Evolutionary conservation across 192 early-diverging fungal species (phyloP).

Genomic region (Pilaira anomala): DNA sequence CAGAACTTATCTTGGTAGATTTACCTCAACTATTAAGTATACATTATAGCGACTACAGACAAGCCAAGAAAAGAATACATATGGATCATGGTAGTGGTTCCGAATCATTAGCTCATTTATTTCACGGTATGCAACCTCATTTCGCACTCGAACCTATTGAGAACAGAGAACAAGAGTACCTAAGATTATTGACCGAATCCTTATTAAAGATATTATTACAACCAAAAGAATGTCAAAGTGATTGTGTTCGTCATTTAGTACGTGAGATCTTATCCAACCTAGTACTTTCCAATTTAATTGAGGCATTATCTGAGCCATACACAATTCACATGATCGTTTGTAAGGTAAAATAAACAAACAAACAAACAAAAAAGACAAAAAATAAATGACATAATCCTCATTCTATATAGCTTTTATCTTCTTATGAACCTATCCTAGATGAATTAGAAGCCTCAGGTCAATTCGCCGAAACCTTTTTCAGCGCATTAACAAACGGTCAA

Average conservation of each 20-base stretch:
- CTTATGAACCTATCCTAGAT: conserved; percentile 17
- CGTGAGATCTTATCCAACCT: conserved; percentile 46
- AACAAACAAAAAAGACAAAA: background rate
- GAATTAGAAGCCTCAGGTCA: conserved; percentile 25
- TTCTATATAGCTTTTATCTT: conserved; percentile 14
- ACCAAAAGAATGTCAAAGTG: conserved; percentile 39
- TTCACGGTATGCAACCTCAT: conserved; percentile 54
- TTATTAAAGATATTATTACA: conserved; percentile 38
- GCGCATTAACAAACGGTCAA: conserved; percentile 2
- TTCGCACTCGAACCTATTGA: conserved; percentile 41
- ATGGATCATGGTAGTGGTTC: conserved; percentile 45
- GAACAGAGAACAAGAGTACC: conserved; percentile 45
- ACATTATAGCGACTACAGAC: conserved; percentile 47
- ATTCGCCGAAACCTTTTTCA: conserved; percentile 23
- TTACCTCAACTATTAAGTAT: conserved; percentile 44
- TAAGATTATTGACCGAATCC: conserved; percentile 41
- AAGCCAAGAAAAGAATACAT: conserved; percentile 36
- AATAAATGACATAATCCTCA: background rate
- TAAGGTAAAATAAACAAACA: conserved; percentile 44
- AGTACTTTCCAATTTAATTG: conserved; percentile 39
- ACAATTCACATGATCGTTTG: conserved; percentile 51
- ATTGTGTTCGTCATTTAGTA: conserved; percentile 43
- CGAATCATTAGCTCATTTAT: conserved; percentile 30
- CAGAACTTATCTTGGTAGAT: conserved; percentile 41
- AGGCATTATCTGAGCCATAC: conserved; percentile 47